Evolutionary conservation across 495 filamentous ascomycete species (phyloP).

Genomic region (Aspergillus cavernicola): DNA sequence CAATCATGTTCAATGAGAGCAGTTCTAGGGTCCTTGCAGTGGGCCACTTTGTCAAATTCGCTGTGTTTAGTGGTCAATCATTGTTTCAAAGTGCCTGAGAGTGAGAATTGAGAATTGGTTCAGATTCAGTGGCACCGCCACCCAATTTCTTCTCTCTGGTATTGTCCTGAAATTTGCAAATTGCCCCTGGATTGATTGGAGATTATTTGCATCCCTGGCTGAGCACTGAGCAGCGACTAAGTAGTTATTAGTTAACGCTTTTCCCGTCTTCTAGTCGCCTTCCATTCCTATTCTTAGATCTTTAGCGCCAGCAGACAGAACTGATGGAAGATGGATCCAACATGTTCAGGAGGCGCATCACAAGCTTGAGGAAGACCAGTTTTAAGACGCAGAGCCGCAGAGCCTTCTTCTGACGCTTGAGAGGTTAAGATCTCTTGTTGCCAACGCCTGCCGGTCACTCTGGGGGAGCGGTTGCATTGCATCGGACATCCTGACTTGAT

Average conservation of each 20-base stretch:
- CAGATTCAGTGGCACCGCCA: not conserved
- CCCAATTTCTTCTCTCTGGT: slow-evolving; percentile 1
- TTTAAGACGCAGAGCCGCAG: slow-evolving; percentile 4
- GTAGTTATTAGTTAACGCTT: not conserved
- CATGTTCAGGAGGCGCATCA: slow-evolving; percentile 7
- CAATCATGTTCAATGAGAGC: slow-evolving; percentile 4
- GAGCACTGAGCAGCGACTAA: slow-evolving; percentile 1
- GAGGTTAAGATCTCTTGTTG: not conserved
- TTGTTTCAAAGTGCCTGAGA: slow-evolving; percentile 16
- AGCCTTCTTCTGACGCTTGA: not conserved
- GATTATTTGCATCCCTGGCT: not conserved
- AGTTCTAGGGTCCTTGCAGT: not conserved
- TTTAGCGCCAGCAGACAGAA: not conserved
- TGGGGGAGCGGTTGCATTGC: not conserved
- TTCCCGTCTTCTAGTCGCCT: slow-evolving; percentile 10
- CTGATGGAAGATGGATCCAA: not conserved
- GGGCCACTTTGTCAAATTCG: not conserved
- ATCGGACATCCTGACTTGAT: not conserved
- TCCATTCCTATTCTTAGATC: slow-evolving; percentile 18
- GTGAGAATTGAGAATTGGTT: not conserved
- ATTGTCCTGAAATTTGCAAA: not conserved
- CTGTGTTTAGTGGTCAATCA: slow-evolving; percentile 7
- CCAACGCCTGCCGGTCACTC: not conserved
- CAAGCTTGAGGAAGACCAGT: slow-evolving; percentile 1
- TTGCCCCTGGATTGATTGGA: not conserved